Base-by-base conservation (phyloP, 192 early-diverging fungal genomes). In the Dissophora globulifera region DNA sequence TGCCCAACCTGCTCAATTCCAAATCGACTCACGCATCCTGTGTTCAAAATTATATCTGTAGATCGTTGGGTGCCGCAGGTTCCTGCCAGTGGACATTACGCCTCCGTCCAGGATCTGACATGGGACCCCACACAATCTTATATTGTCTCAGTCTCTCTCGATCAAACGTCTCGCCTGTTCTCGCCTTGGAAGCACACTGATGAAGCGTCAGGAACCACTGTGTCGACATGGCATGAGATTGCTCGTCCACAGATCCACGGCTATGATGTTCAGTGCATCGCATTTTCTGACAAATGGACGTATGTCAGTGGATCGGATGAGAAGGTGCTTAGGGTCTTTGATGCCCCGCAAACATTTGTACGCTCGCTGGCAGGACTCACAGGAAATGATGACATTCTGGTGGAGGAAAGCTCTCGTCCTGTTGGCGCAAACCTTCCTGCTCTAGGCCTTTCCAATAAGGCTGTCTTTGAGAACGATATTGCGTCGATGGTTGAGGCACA, bases 181-280 rank as follows among this genome's bases (percentile, higher is more conserved):
- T 87, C 93, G 0, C 89, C 87, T 22, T 94, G 94, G 92, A 83
- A 67, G 27, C 70, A 79, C 48, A 69, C 66, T 54, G 62, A 63
- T 0, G 23, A 33, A 8, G 23, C 64, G 15, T 22, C 50, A n/a
- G 60, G 47, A 19, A 12, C 64, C n/a, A 16, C 38, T 2, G 46
- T 78, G 0, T 61, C 61, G 1, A 83, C 88, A 9, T 97, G 95
- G 96, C 94, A 93, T 78, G 97, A 99, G 78, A 85, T 96, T 30
- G 93, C 91, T 7, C 85, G 97, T 10, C 93, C 97, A 29, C 97
- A 99, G 80, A 93, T 98, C 43, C 97, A 99, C 66, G 97, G 97
- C 5, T 98, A 98, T 74, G 93, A 97, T 71, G 81, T 96, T 55
- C 87, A 94, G 33, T 95, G 93, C 74, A 80, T 96, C 20, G 88